Percentiles rank a stretch among this genome's conserved stretches.
Evolutionary conservation across 2,329 filamentous ascomycete species (phyloP).

Genomic region (Botryotinia convoluta): DNA sequence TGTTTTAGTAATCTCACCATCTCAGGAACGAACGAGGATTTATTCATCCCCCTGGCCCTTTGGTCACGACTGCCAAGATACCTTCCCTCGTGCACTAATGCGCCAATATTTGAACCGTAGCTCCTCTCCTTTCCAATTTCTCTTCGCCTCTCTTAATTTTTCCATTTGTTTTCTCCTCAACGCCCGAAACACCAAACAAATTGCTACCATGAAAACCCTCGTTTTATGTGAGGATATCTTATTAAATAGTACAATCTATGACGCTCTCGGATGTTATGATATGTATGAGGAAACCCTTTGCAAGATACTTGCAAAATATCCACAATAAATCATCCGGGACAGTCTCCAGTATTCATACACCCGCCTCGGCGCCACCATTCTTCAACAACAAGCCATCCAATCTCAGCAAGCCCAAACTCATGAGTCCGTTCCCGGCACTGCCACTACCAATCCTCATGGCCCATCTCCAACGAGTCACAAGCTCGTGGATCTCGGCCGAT

Average conservation of each 20-base stretch:
- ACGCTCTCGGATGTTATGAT: background rate
- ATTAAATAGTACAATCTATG: too few species aligned
- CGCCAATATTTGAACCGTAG: background rate
- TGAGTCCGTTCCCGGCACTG: slow-evolving; percentile 29
- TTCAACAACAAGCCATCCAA: slow-evolving; percentile 35
- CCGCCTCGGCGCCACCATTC: slow-evolving; percentile 23
- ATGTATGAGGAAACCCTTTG: background rate
- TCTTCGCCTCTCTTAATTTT: background rate
- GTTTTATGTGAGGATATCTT: background rate
- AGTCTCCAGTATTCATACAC: background rate
- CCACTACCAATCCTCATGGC: slow-evolving; percentile 35
- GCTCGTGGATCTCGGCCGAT: slow-evolving; percentile 32
- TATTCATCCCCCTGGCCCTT: background rate
- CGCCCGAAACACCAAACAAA: background rate
- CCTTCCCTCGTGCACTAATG: background rate
- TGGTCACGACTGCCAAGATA: background rate
- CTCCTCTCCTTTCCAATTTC: background rate
- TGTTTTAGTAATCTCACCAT: background rate
- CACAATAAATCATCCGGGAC: background rate
- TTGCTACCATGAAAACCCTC: background rate
- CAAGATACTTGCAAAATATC: background rate
- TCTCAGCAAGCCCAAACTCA: slow-evolving; percentile 36
- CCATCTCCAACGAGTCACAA: slow-evolving; percentile 36
- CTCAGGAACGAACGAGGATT: background rate
- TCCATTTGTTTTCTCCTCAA: background rate